A percentile compares a stretch with the other conserved stretches of the same genome.
Evolutionary conservation across 352 stramenopile genomes (phyloP).

Genomic region (Pythium aphanidermatum): DNA sequence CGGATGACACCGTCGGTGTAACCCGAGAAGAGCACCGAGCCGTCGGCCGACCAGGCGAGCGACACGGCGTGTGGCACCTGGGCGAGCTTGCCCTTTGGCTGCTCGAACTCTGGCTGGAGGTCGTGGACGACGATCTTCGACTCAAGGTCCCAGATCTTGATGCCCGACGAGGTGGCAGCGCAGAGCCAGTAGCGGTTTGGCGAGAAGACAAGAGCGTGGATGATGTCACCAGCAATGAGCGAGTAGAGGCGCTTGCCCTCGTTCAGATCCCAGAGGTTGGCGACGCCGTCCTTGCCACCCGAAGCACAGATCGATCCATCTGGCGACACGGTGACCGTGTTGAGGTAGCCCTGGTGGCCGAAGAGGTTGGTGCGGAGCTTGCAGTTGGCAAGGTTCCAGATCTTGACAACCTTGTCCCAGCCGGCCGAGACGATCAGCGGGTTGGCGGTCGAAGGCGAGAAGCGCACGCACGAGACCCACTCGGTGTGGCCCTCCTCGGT

Average conservation of each 20-base stretch:
- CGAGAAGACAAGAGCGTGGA: constrained; percentile 97
- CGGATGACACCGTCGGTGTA: constrained; percentile 99
- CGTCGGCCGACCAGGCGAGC: constrained; percentile 98
- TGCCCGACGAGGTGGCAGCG: constrained; percentile 96
- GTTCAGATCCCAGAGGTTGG: constrained; percentile 99
- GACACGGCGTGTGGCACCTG: constrained; percentile 95
- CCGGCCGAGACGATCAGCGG: constrained; percentile 98
- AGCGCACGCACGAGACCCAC: constrained; percentile 99
- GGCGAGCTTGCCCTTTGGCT: constrained; percentile 91
- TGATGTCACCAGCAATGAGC: constrained; percentile 97
- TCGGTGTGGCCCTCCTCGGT: constrained; percentile 98
- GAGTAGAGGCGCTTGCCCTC: constrained; percentile 99
- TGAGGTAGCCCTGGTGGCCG: constrained; percentile 99
- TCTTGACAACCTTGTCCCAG: constrained; percentile 99
- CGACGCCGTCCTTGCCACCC: constrained; percentile 99
- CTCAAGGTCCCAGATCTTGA: constrained; percentile 99
- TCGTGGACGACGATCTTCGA: constrained; percentile 99
- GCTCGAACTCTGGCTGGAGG: constrained; percentile 90
- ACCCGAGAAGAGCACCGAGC: constrained; percentile 97
- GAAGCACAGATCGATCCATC: constrained; percentile 99
- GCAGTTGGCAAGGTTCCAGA: constrained; percentile 99
- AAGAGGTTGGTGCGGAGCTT: constrained; percentile 99
- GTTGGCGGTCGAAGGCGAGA: constrained; percentile 94
- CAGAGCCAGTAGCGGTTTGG: constrained; percentile 99
- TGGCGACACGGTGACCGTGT: constrained; percentile 99